These are phyloP conservation scores for Cladosporium halotolerans DNA, from an alignment of 2,329 filamentous ascomycete genomes.

Conservation along the genomic window DNA sequence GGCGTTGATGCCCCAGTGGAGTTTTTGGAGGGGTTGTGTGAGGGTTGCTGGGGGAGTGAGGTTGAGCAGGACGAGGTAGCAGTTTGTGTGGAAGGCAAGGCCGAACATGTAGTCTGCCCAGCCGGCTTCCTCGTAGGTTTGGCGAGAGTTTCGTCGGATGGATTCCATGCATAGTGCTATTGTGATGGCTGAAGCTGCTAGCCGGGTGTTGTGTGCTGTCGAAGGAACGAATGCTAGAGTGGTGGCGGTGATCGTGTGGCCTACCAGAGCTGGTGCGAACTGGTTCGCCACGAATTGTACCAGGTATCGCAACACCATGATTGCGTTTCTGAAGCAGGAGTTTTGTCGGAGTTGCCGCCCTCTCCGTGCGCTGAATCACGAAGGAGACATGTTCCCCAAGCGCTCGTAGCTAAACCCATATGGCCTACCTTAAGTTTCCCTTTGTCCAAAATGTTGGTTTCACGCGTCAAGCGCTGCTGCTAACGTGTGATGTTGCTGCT, in stretches of 20 bases:
- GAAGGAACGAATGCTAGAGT: conserved; percentile 4
- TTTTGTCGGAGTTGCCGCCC: not conserved
- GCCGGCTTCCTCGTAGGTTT: not conserved
- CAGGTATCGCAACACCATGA: not conserved
- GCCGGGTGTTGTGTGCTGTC: not conserved
- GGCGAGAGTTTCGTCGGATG: not conserved
- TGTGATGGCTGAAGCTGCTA: not conserved
- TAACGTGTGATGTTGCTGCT: not conserved
- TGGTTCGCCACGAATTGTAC: not conserved
- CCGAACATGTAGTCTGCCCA: conserved; percentile 11
- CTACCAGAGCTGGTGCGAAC: not conserved
- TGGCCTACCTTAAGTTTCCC: no score
- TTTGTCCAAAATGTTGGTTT: no score
- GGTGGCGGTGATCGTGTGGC: not conserved
- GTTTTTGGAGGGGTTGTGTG: not conserved
- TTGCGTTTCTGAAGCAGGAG: not conserved
- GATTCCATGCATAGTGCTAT: conserved; percentile 1
- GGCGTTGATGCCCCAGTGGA: conserved; percentile 6
- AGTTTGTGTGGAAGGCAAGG: conserved; percentile 5
- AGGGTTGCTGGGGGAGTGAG: not conserved
- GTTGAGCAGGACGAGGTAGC: conserved; percentile 8
- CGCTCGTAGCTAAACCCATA: no score
- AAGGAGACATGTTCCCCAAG: not conserved
- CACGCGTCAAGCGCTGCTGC: no score
- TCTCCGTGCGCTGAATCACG: not conserved